Evolutionary conservation across 108 stramenopile species (phyloP).

Genomic region (Conticribra guillardii): DNA sequence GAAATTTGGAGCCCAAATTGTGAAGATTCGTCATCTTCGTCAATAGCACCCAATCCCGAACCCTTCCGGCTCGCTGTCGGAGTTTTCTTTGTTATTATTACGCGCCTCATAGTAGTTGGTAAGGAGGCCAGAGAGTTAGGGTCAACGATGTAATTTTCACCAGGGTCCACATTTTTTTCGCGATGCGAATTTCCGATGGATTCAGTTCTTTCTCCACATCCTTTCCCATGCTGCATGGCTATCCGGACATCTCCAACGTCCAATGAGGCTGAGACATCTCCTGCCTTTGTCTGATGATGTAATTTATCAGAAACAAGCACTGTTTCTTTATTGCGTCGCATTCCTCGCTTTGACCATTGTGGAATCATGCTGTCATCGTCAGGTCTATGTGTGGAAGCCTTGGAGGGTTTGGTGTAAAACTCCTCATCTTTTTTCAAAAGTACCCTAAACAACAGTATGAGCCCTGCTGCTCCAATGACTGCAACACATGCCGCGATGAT

Average conservation of each 20-base stretch:
- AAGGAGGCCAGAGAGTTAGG: not conserved
- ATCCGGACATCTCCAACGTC: not conserved
- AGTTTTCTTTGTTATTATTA: conserved; percentile 1
- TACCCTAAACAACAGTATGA: conserved; percentile 9
- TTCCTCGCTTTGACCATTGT: not conserved
- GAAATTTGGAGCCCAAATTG: not conserved
- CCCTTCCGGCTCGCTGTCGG: not conserved
- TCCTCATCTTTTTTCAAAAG: conserved; percentile 14
- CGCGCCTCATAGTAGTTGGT: conserved; percentile 3
- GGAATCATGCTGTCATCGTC: not conserved
- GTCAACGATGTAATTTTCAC: not conserved
- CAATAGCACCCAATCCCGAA: not conserved
- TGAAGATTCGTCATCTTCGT: conserved; percentile 8
- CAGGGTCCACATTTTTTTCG: no score
- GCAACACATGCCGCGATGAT: conserved; percentile 13
- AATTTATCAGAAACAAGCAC: not conserved
- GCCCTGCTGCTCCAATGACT: conserved; percentile 12
- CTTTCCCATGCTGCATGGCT: not conserved
- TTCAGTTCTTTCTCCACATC: no score
- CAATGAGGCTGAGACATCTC: not conserved
- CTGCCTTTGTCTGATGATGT: not conserved
- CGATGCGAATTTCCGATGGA: not conserved
- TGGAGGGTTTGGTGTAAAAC: not conserved
- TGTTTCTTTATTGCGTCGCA: not conserved
- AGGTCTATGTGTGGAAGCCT: not conserved